A percentile compares a stretch with the other conserved stretches of the same genome.
These are phyloP conservation scores for Penicillium sclerotigenum DNA, from an alignment of 2,329 filamentous ascomycete genomes.

Conservation along the genomic window DNA sequence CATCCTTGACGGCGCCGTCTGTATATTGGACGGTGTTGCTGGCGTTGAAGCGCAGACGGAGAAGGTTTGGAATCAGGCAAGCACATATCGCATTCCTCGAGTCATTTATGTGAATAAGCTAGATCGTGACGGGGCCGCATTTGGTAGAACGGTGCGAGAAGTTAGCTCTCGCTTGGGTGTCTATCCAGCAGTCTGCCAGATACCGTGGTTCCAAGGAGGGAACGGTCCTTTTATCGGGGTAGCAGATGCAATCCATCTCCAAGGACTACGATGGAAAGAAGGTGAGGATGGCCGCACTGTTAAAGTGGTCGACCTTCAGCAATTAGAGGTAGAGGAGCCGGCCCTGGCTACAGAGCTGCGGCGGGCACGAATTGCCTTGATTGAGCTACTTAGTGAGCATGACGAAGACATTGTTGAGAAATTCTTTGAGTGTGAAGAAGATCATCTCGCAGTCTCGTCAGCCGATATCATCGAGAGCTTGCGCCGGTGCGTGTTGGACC, in stretches of 20 bases:
- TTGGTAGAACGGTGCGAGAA: constrained; percentile 80
- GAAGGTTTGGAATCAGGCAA: constrained; percentile 90
- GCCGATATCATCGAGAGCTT: constrained; percentile 69
- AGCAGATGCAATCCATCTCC: constrained; percentile 74
- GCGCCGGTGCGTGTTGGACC: constrained; percentile 66
- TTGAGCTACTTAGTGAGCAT: constrained; percentile 82
- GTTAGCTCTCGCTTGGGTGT: constrained; percentile 74
- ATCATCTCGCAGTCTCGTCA: constrained; percentile 65
- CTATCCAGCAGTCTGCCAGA: constrained; percentile 89
- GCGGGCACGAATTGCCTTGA: constrained; percentile 69
- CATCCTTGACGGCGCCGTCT: constrained; percentile 86
- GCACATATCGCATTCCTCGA: constrained; percentile 77
- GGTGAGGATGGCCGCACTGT: constrained; percentile 64
- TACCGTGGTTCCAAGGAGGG: constrained; percentile 81
- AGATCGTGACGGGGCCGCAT: constrained; percentile 76
- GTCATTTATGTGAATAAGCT: constrained; percentile 82
- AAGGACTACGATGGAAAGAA: constrained; percentile 70
- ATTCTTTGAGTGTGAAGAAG: constrained; percentile 74
- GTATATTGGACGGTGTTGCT: constrained; percentile 86
- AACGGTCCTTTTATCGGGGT: constrained; percentile 77
- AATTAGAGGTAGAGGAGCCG: constrained; percentile 51
- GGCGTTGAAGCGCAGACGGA: constrained; percentile 97
- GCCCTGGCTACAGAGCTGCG: constrained; percentile 64
- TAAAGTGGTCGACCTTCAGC: constrained; percentile 53
- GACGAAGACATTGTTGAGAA: constrained; percentile 83